Conservation (phyloP, 192 early-diverging fungal species). For the Geranomyces michiganensis region DNA sequence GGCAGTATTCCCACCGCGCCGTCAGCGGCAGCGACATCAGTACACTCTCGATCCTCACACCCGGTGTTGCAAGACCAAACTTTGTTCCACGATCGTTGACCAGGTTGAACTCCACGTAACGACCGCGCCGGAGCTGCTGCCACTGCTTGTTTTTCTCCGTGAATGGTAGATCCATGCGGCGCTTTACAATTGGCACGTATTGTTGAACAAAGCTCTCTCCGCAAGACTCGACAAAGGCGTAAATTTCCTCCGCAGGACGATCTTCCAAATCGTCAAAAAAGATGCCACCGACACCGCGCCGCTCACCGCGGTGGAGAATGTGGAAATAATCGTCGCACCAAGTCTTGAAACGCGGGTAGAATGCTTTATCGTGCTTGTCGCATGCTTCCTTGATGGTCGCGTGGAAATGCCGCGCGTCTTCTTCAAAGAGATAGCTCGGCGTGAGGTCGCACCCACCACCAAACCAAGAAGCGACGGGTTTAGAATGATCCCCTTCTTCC, state of each 20-base stretch:
- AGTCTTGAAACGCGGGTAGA: constrained; percentile 90
- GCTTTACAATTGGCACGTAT: constrained; percentile 86
- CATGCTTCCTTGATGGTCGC: constrained; percentile 88
- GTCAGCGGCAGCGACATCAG: constrained; percentile 92
- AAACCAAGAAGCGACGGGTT: constrained; percentile 88
- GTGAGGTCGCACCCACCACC: constrained; percentile 97
- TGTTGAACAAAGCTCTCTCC: constrained; percentile 80
- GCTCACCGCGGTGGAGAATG: constrained; percentile 82
- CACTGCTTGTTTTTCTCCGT: constrained; percentile 78
- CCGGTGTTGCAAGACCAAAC: constrained; percentile 95
- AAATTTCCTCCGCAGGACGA: constrained; percentile 66
- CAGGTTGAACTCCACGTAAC: constrained; percentile 98
- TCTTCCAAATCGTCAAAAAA: constrained; percentile 93
- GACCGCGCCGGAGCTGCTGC: constrained; percentile 94
- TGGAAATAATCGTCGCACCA: constrained; percentile 98
- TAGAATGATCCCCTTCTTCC: constrained; percentile 54
- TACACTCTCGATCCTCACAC: constrained; percentile 94
- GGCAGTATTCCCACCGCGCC: constrained; percentile 95
- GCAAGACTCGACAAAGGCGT: constrained; percentile 80
- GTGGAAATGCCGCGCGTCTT: constrained; percentile 95
- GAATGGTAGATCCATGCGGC: constrained; percentile 78
- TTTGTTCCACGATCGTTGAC: constrained; percentile 96
- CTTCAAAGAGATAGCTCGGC: constrained; percentile 84
- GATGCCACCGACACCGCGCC: constrained; percentile 94
- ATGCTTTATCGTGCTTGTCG: constrained; percentile 79